Evolutionary conservation across 768 basidiomycete genomes (phyloP), one percentile per base, ranked within the genome.

Genomic region (Macrolepiota dolichaula): DNA sequence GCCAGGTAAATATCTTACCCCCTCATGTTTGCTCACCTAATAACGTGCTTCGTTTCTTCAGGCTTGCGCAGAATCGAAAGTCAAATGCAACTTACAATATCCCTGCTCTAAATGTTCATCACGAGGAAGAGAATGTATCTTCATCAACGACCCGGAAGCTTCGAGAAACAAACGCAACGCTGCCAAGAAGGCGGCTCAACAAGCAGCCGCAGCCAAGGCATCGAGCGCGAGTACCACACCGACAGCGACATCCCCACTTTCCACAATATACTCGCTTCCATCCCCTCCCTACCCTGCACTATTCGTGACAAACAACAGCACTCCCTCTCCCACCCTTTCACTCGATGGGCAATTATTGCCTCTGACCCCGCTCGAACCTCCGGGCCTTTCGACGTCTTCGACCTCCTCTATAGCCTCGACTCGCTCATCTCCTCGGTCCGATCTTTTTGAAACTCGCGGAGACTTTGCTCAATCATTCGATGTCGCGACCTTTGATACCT

Each of bases 11-110:
- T 50, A 27, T 37, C 36, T 15, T 13, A 19, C 15, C 15, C 60
- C 17, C 35, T 56, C 40, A 40, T 1, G n/a, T 62, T 38, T 49
- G 51, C 25, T 60, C 61, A 55, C 22, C 65, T 54, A 51, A 51
- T 22, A 29, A 32, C n/a, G n/a, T n/a, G n/a, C 46, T 58, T 3
- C 44, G 32, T 35, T 50, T 54, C 49, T 55, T 4, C 37, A 83
- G 74, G 83, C 86, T 19, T 90, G 88, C 70, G 87, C 86, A 2
- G 85, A 86, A 64, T 87, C 87, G n/a, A 89, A 90, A 73, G 81
- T 88, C 13, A 89, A 87, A 73, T 90, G 88, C 70, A 84, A 88
- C 69, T 74, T 88, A 5, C 80, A 85, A 64, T 81, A 77, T 59
- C 88, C 88, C 17, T 90, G 88, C 70, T 81, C 85, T 17, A 86